Evolutionary conservation across 345 rosid genomes (phyloP).

Genomic region (Aegle marmelos): DNA sequence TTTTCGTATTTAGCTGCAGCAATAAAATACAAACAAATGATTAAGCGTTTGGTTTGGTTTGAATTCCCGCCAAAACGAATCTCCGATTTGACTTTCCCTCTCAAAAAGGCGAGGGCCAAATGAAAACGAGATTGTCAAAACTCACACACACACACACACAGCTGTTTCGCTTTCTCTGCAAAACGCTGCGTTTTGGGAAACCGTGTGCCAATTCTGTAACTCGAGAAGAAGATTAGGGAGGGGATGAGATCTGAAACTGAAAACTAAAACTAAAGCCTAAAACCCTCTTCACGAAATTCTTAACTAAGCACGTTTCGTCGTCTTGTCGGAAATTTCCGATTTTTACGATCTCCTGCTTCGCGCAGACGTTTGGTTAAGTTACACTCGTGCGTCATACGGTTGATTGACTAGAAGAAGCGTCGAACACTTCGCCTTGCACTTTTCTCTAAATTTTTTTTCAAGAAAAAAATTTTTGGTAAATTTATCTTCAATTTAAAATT

Average conservation of each 20-base stretch:
- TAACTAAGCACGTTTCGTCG: constrained; percentile 19
- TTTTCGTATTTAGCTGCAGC: neutral
- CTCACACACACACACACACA: neutral
- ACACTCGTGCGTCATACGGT: neutral
- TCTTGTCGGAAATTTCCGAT: constrained; percentile 33
- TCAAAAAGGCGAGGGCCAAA: neutral
- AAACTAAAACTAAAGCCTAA: neutral
- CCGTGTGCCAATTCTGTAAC: neutral
- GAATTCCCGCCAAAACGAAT: constrained; percentile 13
- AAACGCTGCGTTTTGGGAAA: neutral
- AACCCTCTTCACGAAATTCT: neutral
- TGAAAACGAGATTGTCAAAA: neutral
- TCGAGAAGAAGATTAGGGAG: neutral
- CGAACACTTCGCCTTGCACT: too few relatives aligned
- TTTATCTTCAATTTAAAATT: too few relatives aligned
- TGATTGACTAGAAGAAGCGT: too few relatives aligned
- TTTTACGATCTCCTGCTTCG: constrained; percentile 10
- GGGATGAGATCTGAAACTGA: neutral
- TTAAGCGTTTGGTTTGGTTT: constrained; percentile 1
- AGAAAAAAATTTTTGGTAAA: too few relatives aligned
- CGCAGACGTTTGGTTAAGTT: neutral
- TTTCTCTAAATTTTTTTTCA: too few relatives aligned
- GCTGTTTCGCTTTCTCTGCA: neutral
- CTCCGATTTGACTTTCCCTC: neutral
- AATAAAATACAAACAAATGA: neutral